A percentile compares a stretch with the other conserved stretches of the same genome.
Evolutionary conservation across 2,329 filamentous ascomycete genomes (phyloP).

Genomic region (Keithomyces neogunnii): DNA sequence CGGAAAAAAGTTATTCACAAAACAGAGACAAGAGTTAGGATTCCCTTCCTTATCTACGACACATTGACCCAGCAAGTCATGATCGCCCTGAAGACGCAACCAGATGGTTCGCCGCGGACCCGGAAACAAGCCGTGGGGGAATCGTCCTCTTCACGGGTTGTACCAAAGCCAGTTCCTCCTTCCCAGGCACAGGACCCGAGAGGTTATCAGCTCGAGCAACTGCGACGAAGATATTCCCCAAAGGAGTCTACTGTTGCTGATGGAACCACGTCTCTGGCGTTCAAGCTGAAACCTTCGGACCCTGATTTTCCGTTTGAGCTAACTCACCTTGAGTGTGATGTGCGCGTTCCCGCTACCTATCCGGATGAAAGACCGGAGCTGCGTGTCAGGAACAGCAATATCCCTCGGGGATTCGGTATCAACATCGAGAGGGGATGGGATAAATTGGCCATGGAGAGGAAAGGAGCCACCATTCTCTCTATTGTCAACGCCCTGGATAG

Average conservation of each 20-base stretch:
- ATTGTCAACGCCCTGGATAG: slow-evolving; percentile 64
- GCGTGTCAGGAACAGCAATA: slow-evolving; percentile 57
- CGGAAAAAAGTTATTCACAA: not conserved
- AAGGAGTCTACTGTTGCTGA: slow-evolving; percentile 33
- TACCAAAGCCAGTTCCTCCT: slow-evolving; percentile 57
- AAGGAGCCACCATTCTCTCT: slow-evolving; percentile 51
- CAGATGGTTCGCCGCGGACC: slow-evolving; percentile 21
- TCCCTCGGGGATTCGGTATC: slow-evolving; percentile 62
- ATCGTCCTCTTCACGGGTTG: slow-evolving; percentile 38
- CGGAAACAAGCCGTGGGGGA: slow-evolving; percentile 38
- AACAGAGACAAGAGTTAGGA: not conserved
- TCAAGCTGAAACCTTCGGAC: slow-evolving; percentile 65
- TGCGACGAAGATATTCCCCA: slow-evolving; percentile 56
- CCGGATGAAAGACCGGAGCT: slow-evolving; percentile 51
- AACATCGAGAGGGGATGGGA: slow-evolving; percentile 73
- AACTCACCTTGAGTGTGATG: slow-evolving; percentile 55
- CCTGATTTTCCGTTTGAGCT: slow-evolving; percentile 79
- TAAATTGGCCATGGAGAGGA: slow-evolving; percentile 47
- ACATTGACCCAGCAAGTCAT: slow-evolving; percentile 15
- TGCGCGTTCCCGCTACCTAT: slow-evolving; percentile 57
- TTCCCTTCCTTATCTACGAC: not conserved
- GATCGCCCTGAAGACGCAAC: slow-evolving; percentile 26
- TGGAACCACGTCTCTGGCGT: slow-evolving; percentile 49
- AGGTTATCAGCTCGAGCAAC: slow-evolving; percentile 66
- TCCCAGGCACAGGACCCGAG: slow-evolving; percentile 59